These are phyloP conservation scores for Pseudogymnoascus sp. DNA, from an alignment of 2,329 filamentous ascomycete species.

Conservation along the genomic window DNA sequence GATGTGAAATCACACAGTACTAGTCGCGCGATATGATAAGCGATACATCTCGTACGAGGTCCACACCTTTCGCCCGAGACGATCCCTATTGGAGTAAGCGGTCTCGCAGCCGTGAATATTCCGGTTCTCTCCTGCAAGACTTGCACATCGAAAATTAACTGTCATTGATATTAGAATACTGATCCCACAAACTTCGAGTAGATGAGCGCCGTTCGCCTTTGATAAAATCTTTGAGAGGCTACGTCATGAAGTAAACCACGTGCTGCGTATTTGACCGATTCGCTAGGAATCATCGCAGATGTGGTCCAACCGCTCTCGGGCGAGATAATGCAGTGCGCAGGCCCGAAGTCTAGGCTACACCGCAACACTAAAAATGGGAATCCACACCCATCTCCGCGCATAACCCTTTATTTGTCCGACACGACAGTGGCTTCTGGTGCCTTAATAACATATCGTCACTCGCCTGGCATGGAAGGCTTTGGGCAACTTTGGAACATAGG, in stretches of 20 bases:
- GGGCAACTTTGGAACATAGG: too few relatives aligned
- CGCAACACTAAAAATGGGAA: neutral
- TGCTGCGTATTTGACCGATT: neutral
- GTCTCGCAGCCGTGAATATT: neutral
- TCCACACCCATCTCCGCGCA: neutral
- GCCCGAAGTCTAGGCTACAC: neutral
- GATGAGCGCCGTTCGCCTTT: neutral
- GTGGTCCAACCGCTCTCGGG: neutral
- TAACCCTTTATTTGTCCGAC: too few relatives aligned
- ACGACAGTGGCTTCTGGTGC: neutral
- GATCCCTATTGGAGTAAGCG: neutral
- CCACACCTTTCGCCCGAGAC: neutral
- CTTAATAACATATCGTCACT: neutral
- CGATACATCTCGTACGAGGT: neutral
- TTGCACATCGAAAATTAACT: neutral
- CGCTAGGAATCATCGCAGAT: neutral
- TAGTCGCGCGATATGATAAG: neutral
- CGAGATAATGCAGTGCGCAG: neutral
- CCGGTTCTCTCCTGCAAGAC: neutral
- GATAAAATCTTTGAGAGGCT: neutral
- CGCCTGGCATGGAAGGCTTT: neutral
- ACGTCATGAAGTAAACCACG: neutral
- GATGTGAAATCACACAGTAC: neutral
- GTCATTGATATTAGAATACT: neutral
- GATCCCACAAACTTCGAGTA: neutral